Percentiles rank a stretch among this genome's conserved stretches.
Evolutionary conservation across 2,329 filamentous ascomycete genomes (phyloP).

Genomic region (Penicillium sclerotiorum): DNA sequence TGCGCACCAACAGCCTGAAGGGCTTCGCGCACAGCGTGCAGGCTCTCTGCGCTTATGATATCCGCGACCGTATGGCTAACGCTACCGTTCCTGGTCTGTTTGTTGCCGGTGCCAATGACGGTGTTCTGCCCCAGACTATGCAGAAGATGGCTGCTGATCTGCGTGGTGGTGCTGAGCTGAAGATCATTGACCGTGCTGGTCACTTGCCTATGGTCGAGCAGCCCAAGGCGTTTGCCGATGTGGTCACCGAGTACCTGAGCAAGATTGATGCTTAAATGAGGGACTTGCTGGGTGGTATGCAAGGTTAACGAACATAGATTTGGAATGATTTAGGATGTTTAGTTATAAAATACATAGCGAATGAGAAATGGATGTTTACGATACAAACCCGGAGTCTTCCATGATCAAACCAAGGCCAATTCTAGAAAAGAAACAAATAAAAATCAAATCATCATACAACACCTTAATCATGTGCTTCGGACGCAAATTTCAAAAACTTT

Average conservation of each 20-base stretch:
- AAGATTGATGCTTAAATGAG: constrained; percentile 24
- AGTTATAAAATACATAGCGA: constrained; percentile 2
- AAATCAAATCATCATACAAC: not conserved
- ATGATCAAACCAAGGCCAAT: no score
- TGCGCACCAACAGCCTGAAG: constrained; percentile 67
- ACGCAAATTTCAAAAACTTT: no score
- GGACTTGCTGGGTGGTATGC: not conserved
- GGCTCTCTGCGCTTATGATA: constrained; percentile 56
- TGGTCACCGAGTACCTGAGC: constrained; percentile 60
- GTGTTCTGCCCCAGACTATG: constrained; percentile 77
- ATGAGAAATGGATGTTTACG: constrained; percentile 2
- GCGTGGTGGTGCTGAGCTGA: constrained; percentile 62
- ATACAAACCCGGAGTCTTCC: not conserved
- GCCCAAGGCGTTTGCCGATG: constrained; percentile 67
- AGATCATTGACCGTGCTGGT: constrained; percentile 69
- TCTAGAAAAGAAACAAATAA: not conserved
- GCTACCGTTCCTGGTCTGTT: constrained; percentile 57
- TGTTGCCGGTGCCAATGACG: constrained; percentile 73
- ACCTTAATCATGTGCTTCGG: no score
- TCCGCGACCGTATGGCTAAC: constrained; percentile 46
- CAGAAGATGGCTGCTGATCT: constrained; percentile 66
- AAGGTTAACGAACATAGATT: not conserved
- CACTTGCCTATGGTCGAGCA: constrained; percentile 85
- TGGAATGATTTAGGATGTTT: not conserved
- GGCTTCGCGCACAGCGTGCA: constrained; percentile 83